These are phyloP conservation scores for Colletotrichum lentis DNA, from an alignment of 2,329 filamentous ascomycete genomes.

Conservation along the genomic window DNA sequence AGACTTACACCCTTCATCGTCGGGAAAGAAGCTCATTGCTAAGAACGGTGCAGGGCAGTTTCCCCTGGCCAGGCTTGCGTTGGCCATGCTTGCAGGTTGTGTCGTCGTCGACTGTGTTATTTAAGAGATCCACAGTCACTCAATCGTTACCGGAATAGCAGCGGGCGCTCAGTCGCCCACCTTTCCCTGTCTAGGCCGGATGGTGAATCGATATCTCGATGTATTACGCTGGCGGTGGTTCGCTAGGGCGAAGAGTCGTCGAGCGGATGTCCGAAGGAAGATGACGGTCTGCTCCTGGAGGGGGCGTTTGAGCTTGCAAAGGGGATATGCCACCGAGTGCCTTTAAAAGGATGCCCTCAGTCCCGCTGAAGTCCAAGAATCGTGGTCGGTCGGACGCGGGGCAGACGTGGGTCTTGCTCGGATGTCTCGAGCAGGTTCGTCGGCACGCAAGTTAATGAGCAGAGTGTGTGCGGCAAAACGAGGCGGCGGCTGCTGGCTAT, in stretches of 20 bases:
- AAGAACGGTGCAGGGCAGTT: slow-evolving; percentile 75
- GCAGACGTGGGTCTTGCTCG: background rate
- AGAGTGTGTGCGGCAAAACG: background rate
- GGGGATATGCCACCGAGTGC: slow-evolving; percentile 5
- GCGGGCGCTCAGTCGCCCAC: background rate
- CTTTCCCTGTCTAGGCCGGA: background rate
- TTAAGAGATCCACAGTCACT: background rate
- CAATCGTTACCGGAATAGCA: background rate
- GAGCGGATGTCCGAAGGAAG: background rate
- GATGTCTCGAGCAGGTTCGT: slow-evolving; percentile 1
- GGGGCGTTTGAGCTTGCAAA: background rate
- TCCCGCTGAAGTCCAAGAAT: slow-evolving; percentile 30
- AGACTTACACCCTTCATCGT: slow-evolving; percentile 71
- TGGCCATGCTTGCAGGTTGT: slow-evolving; percentile 17
- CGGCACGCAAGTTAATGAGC: slow-evolving; percentile 17
- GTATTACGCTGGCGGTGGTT: background rate
- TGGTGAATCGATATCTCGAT: background rate
- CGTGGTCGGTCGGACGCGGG: slow-evolving; percentile 1
- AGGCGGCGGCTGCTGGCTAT: slow-evolving; percentile 19
- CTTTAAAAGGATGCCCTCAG: slow-evolving; percentile 17
- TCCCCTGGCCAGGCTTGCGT: background rate
- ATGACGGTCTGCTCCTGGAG: background rate
- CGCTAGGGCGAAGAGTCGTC: background rate
- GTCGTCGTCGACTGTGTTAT: background rate
- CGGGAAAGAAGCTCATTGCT: slow-evolving; percentile 67